Percentiles rank a stretch among this genome's conserved stretches.
Conservation (phyloP, 2,329 filamentous ascomycete species). For the Cytospora leucostoma region DNA sequence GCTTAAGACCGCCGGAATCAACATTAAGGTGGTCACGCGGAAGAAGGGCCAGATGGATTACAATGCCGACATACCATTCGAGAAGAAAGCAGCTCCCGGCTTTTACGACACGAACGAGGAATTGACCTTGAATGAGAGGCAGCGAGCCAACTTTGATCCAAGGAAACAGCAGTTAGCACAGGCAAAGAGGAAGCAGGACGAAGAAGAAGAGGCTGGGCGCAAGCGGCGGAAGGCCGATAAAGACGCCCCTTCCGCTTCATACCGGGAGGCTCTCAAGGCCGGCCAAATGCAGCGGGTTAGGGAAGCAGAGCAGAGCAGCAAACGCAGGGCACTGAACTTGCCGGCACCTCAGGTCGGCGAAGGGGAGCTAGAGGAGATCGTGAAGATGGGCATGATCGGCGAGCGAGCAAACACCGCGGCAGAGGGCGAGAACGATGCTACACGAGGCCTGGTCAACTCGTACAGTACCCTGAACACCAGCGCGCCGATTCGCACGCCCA, state of each 20-base stretch:
- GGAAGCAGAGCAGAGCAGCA: constrained; percentile 96
- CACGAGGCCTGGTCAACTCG: constrained; percentile 81
- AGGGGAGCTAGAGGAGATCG: constrained; percentile 90
- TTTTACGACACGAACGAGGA: constrained; percentile 95
- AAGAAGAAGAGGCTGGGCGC: constrained; percentile 76
- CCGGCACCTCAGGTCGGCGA: constrained; percentile 92
- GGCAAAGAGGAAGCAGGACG: constrained; percentile 91
- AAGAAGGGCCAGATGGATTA: constrained; percentile 99
- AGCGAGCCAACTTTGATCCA: constrained; percentile 85
- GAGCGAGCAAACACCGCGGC: constrained; percentile 79
- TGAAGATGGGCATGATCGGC: constrained; percentile 96
- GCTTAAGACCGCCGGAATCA: constrained; percentile 96
- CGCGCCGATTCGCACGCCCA: constrained; percentile 89
- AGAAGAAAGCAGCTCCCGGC: constrained; percentile 83
- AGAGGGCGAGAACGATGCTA: constrained; percentile 79
- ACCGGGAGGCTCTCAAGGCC: constrained; percentile 87
- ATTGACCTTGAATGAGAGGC: constrained; percentile 74
- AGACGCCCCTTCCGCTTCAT: constrained; percentile 72
- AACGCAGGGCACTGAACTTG: constrained; percentile 78
- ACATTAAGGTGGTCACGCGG: constrained; percentile 88
- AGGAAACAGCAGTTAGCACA: constrained; percentile 81
- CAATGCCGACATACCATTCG: constrained; percentile 97
- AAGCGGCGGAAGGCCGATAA: constrained; percentile 92
- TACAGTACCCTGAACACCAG: constrained; percentile 79
- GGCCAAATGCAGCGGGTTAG: constrained; percentile 92